Evolutionary conservation across 352 stramenopile species (phyloP), one percentile per base, ranked within the genome.

Genomic region (Phytophthora pinifolia): DNA sequence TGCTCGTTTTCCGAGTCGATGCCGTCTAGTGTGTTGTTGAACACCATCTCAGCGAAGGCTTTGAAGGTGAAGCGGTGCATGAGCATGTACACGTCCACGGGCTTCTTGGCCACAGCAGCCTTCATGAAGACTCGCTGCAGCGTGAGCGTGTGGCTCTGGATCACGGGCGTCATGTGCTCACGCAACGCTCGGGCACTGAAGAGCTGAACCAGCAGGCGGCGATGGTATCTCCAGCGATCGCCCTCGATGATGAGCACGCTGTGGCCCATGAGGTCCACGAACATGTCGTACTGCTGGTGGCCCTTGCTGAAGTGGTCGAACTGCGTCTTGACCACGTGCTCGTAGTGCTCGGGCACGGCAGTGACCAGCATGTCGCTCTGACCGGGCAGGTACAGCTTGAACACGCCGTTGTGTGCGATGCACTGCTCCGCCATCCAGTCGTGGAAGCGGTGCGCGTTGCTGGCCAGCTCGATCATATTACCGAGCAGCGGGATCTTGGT

Each of bases 291-390:
- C 42, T 76, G 54, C n/a, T 72, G 64, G 3, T 62, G 43, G 1
- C 76, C 76, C 47, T 86, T 86, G 46, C 56, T 67, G 43, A 86
- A 86, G 41, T 62, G 49, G 0, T 78, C 61, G 27, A 83, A 83
- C 46, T 86, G 76, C 31, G 62, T 78, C 58, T 75, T 83, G 22
- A 80, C 46, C 9, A 86, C 65, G 34, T 84, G 68, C 25, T 86
- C 76, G 34, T 79, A 81, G 46, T 76, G 54, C 55, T 84, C 70
- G 0, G 74, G 71, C 8, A 72, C 65, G 38, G 72, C 57, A 1
- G 77, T 67, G 18, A 80, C 58, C 31, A 86, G 32, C 54, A 72
- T 53, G 41, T 68, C 57, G 17, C 62, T 70, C 29, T 70, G 59
- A 1, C 68, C 71, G 0, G 74, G 68, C 2, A 77, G 58, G 29